These are phyloP conservation scores for Fusarium sp. DNA, from an alignment of 2,329 filamentous ascomycete species.

Conservation along the genomic window DNA sequence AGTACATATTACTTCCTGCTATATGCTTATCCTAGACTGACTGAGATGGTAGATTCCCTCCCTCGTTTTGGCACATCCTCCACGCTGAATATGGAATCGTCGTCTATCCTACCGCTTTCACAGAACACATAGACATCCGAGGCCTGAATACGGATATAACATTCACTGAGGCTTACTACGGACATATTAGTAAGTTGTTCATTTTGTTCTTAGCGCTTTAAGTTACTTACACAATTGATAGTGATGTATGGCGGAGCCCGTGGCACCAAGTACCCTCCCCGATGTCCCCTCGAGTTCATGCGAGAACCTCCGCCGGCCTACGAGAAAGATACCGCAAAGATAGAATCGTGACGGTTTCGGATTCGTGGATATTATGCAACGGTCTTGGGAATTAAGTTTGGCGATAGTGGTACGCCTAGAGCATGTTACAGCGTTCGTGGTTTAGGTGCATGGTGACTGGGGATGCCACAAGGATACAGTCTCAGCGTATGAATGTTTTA, in stretches of 20 bases:
- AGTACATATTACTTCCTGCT: slow-evolving; percentile 38
- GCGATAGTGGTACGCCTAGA: slow-evolving; percentile 3
- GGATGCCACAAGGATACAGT: neutral
- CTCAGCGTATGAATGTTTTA: slow-evolving; percentile 12
- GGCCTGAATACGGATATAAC: slow-evolving; percentile 50
- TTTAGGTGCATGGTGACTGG: neutral
- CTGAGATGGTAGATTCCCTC: slow-evolving; percentile 45
- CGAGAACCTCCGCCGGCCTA: slow-evolving; percentile 53
- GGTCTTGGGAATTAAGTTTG: slow-evolving; percentile 16
- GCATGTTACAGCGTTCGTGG: slow-evolving; percentile 12
- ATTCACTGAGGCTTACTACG: slow-evolving; percentile 52
- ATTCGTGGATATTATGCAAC: neutral
- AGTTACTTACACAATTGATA: slow-evolving; percentile 25
- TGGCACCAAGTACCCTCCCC: slow-evolving; percentile 46
- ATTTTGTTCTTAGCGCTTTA: neutral
- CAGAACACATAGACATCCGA: slow-evolving; percentile 49
- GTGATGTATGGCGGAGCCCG: slow-evolving; percentile 51
- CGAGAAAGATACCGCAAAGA: slow-evolving; percentile 37
- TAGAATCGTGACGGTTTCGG: neutral
- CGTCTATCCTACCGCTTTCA: slow-evolving; percentile 54
- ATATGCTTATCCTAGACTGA: neutral
- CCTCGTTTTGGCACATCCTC: slow-evolving; percentile 53
- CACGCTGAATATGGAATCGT: slow-evolving; percentile 54
- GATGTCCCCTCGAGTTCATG: slow-evolving; percentile 53
- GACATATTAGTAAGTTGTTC: slow-evolving; percentile 49